Evolutionary conservation across 2,329 filamentous ascomycete genomes (phyloP), one percentile per base, ranked within the genome.

Genomic region (Ophiocordyceps robertsii): DNA sequence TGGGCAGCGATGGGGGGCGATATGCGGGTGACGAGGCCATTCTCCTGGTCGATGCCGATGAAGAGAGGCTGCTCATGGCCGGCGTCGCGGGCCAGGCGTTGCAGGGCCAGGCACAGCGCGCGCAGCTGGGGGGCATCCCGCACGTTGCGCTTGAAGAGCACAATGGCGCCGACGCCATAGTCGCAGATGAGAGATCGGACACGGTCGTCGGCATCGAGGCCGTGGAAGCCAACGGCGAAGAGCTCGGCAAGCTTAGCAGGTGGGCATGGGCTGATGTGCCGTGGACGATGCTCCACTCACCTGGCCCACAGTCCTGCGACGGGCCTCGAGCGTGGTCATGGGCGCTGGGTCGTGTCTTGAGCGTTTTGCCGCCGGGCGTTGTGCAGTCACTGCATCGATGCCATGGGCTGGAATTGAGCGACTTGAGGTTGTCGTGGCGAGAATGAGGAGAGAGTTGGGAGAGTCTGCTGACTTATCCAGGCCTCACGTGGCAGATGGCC

Each of bases 21-120:
- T 14, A 55, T 52, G 6, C 53, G 52, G 4, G 52, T 55, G 1
- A 55, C 51, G 14, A 55, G 47, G 12, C 53, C 53, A 29, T 54
- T 54, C 32, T 55, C 53, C 38, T 55, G 53, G 38, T 55, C 53
- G 37, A 55, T 55, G 36, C 51, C 53, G 29, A 55, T 48, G 44
- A 55, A 47, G 3, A 55, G 47, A 27, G 53, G 53, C 29, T 51
- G 52, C 4, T 35, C 39, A 37, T 55, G 53, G 29, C 50, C 49
- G n/a, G 52, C 49, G 10, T 51, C 49, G 14, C 43, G 49, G 35
- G 53, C 53, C 12, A 53, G 40, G 33, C 42, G 31, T 47, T 55
- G 53, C 11, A 55, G 46, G 9, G 45, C 51, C 6, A 43, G 45
- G 38, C 49, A 52, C 5, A 55, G 47, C n/a, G 41, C 17, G 33